Conservation (phyloP, 2,329 filamentous ascomycete species). For the Scedosporium dehoogii region DNA sequence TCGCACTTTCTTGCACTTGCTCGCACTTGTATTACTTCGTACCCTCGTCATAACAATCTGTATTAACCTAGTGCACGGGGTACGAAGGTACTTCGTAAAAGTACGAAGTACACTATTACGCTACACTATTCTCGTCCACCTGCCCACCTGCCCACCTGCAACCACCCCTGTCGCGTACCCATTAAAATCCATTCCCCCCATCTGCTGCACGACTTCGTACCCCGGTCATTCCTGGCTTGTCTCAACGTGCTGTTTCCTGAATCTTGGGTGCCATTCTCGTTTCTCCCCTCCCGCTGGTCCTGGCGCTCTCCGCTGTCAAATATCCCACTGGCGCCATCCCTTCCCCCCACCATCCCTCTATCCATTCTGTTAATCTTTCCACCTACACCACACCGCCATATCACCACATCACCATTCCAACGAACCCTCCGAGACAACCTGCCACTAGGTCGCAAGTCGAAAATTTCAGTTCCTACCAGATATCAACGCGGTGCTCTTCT, state of each 20-base stretch:
- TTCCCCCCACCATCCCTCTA: neutral
- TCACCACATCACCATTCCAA: neutral
- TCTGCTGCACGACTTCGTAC: neutral
- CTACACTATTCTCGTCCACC: neutral
- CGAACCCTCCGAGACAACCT: neutral
- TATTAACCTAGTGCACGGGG: too few species aligned
- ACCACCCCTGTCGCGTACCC: neutral
- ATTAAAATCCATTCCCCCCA: neutral
- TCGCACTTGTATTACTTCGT: too few species aligned
- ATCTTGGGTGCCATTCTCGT: neutral
- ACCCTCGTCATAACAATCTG: too few species aligned
- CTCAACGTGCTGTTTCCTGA: neutral
- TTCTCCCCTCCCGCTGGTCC: neutral
- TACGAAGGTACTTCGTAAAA: too few species aligned
- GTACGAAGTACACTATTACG: neutral
- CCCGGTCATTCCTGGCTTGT: neutral
- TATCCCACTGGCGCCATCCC: neutral
- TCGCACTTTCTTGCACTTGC: too few species aligned
- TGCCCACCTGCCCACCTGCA: neutral
- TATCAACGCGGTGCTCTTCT: too few species aligned
- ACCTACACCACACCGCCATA: neutral
- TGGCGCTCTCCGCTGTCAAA: neutral
- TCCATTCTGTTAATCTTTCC: neutral
- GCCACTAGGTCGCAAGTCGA: neutral
- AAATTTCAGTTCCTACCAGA: neutral